A percentile compares a stretch with the other conserved stretches of the same genome.
Evolutionary conservation across 441 rosid genomes (phyloP).

Genomic region (Populus trichocarpa): DNA sequence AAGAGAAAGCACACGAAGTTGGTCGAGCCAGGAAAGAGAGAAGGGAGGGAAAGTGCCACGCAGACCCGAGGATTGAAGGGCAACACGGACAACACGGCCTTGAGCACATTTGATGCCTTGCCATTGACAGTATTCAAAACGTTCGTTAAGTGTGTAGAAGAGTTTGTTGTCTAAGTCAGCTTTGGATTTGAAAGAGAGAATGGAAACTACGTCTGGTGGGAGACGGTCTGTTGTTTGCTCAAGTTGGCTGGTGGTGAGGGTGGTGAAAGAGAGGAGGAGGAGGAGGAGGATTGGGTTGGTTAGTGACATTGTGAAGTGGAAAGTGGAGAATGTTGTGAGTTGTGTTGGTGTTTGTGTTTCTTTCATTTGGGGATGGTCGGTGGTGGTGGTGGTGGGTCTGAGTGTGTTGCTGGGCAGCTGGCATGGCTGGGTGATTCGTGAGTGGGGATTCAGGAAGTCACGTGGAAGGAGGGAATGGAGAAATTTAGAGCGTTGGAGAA

Average conservation of each 20-base stretch:
- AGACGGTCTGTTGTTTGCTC: conserved; percentile 29
- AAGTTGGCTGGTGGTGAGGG: not conserved
- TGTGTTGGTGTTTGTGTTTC: no score
- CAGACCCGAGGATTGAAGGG: conserved; percentile 43
- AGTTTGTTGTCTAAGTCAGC: conserved; percentile 77
- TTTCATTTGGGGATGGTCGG: no score
- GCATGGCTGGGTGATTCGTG: no score
- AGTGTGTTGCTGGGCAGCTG: no score
- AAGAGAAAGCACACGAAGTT: conserved; percentile 73
- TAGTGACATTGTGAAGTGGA: not conserved
- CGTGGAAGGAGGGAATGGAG: no score
- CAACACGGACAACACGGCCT: conserved; percentile 66
- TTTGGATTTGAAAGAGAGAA: conserved; percentile 69
- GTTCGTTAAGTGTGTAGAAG: conserved; percentile 60
- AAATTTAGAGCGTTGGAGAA: no score
- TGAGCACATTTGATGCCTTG: conserved; percentile 74
- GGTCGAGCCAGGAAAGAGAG: conserved; percentile 69
- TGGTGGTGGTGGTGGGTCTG: no score
- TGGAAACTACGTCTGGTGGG: conserved; percentile 65
- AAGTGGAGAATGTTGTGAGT: no score
- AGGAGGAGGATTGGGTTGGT: not conserved
- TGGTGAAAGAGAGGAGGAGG: conserved; percentile 21
- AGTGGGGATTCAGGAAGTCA: no score
- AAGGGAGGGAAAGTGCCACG: conserved; percentile 55
- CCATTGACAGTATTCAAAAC: conserved; percentile 89